Conservation (phyloP, 768 basidiomycete species). For the Solioccasus polychromus region DNA sequence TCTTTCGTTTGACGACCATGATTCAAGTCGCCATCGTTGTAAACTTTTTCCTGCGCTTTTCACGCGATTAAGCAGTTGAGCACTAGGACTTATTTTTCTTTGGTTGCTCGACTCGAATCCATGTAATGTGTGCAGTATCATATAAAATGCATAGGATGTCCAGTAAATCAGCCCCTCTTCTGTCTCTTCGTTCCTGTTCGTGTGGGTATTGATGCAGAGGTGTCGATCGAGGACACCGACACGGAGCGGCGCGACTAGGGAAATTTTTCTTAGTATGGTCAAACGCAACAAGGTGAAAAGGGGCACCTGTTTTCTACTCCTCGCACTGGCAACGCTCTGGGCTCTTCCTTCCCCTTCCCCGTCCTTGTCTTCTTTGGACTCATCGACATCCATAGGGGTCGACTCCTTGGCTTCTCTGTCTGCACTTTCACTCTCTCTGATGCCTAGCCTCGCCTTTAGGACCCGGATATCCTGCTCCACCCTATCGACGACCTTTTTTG, state of each 20-base stretch:
- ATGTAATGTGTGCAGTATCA: slow-evolving; percentile 10
- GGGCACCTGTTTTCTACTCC: slow-evolving; percentile 59
- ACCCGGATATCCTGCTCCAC: slow-evolving; percentile 83
- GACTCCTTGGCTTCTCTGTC: slow-evolving; percentile 38
- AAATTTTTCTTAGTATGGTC: background rate
- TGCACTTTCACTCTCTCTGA: slow-evolving; percentile 45
- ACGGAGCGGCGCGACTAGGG: slow-evolving; percentile 59
- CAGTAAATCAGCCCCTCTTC: slow-evolving; percentile 42
- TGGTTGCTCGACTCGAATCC: too few relatives aligned
- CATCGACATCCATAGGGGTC: slow-evolving; percentile 52
- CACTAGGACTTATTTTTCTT: background rate
- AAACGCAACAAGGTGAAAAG: background rate
- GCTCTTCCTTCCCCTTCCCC: slow-evolving; percentile 52
- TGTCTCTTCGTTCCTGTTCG: slow-evolving; percentile 56
- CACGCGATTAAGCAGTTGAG: slow-evolving; percentile 28
- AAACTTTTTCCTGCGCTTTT: slow-evolving; percentile 84
- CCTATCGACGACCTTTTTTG: slow-evolving; percentile 83
- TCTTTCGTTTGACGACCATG: background rate
- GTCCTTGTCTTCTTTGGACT: slow-evolving; percentile 31
- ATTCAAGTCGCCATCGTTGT: slow-evolving; percentile 72
- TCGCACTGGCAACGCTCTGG: slow-evolving; percentile 60
- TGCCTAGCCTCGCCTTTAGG: slow-evolving; percentile 57
- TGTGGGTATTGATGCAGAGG: slow-evolving; percentile 49
- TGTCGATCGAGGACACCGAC: slow-evolving; percentile 76
- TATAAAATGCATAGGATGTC: slow-evolving; percentile 2